Percentiles rank a stretch among this genome's conserved stretches.
Evolutionary conservation across 805 yeast species (phyloP).

Genomic region (Kodamaea jinghongensis): DNA sequence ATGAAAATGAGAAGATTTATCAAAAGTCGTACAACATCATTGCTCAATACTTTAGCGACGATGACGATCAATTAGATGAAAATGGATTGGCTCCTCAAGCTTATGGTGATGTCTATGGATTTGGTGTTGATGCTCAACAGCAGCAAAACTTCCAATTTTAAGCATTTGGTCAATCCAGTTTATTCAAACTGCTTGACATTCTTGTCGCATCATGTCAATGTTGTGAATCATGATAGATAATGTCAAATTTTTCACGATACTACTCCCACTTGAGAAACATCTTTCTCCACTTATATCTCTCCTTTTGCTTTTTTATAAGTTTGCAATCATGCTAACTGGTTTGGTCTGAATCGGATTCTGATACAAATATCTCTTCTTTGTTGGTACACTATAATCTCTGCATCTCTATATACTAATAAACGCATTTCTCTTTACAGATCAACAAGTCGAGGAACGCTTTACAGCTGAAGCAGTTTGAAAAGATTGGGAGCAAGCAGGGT

Average conservation of each 20-base stretch:
- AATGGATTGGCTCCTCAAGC: slow-evolving; percentile 71
- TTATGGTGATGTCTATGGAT: slow-evolving; percentile 82
- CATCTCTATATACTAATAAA: slow-evolving; percentile 10
- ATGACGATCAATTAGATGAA: slow-evolving; percentile 64
- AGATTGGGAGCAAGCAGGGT: too few relatives aligned
- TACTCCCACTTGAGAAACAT: background rate
- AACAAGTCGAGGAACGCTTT: too few relatives aligned
- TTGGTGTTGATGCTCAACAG: slow-evolving; percentile 68
- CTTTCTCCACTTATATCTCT: background rate
- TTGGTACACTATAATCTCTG: slow-evolving; percentile 6
- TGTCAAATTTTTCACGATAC: too few relatives aligned
- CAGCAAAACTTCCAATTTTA: slow-evolving; percentile 50
- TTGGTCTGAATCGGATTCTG: background rate
- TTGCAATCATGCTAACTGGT: background rate
- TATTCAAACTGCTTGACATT: too few relatives aligned
- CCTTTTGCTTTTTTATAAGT: background rate
- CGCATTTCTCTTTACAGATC: slow-evolving; percentile 8
- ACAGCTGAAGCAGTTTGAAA: too few relatives aligned
- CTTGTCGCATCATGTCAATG: too few relatives aligned
- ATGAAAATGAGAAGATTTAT: slow-evolving; percentile 88
- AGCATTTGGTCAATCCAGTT: slow-evolving; percentile 5
- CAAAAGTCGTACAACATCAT: slow-evolving; percentile 86
- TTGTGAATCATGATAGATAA: too few relatives aligned
- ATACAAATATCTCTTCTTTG: background rate
- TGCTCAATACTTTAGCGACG: slow-evolving; percentile 86